These are phyloP conservation scores for Schwanniomyces polymorphus DNA, from an alignment of 805 yeast genomes.

Conservation along the genomic window DNA sequence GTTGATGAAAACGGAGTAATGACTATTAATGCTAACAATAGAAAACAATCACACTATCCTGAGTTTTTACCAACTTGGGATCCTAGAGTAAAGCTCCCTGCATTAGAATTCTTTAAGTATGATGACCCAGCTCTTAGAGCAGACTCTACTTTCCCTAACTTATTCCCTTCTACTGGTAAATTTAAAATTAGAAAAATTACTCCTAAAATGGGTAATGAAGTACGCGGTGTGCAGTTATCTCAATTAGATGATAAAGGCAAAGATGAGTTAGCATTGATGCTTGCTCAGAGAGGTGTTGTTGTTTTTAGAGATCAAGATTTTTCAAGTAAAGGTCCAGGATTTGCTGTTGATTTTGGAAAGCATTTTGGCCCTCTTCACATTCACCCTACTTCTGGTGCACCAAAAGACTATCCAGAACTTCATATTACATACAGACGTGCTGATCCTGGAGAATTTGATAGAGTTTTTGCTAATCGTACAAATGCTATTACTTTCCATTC, in stretches of 20 bases:
- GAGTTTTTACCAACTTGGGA: slow-evolving; percentile 34
- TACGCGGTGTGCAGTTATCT: slow-evolving; percentile 59
- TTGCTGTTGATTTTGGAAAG: slow-evolving; percentile 29
- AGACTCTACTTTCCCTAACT: slow-evolving; percentile 50
- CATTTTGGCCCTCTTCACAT: slow-evolving; percentile 42
- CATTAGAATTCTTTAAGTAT: slow-evolving; percentile 53
- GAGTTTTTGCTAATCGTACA: slow-evolving; percentile 17
- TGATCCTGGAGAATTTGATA: slow-evolving; percentile 9
- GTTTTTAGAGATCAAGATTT: slow-evolving; percentile 68
- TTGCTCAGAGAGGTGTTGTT: slow-evolving; percentile 68
- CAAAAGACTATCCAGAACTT: slow-evolving; percentile 28
- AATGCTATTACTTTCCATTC: slow-evolving; percentile 35
- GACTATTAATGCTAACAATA: slow-evolving; percentile 42
- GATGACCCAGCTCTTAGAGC: slow-evolving; percentile 61
- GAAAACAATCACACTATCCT: slow-evolving; percentile 24
- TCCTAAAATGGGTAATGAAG: slow-evolving; percentile 73
- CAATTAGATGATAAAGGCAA: slow-evolving; percentile 52
- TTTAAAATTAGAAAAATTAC: slow-evolving; percentile 43
- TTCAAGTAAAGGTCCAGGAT: slow-evolving; percentile 34
- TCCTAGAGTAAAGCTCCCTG: slow-evolving; percentile 42
- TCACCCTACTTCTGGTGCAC: slow-evolving; percentile 46
- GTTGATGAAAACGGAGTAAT: slow-evolving; percentile 48
- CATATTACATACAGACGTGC: slow-evolving; percentile 28
- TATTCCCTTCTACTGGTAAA: slow-evolving; percentile 40
- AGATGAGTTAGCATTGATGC: slow-evolving; percentile 65